Conservation (phyloP, 2,329 filamentous ascomycete species). For the Hymenoscyphus infarciens region DNA sequence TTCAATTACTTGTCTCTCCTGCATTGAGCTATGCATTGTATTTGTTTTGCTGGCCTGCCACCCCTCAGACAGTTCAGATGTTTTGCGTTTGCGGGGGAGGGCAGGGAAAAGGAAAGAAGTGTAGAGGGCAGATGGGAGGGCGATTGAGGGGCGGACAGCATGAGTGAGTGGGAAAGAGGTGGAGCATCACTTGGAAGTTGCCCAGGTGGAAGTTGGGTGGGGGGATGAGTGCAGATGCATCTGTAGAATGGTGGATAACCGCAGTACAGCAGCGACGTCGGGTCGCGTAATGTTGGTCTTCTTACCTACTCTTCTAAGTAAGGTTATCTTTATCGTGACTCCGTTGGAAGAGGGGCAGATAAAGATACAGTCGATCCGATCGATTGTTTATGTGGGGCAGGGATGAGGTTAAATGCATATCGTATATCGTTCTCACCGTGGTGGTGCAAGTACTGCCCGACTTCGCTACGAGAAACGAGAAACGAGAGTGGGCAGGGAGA, state of each 20-base stretch:
- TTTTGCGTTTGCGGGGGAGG: conserved; percentile 8
- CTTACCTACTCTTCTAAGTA: background rate
- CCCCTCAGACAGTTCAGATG: conserved; percentile 10
- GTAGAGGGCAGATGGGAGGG: background rate
- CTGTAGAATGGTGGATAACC: background rate
- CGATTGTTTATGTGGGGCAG: too few species aligned
- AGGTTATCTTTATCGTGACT: background rate
- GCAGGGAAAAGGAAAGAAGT: background rate
- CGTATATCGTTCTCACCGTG: too few species aligned
- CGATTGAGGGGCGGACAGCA: background rate
- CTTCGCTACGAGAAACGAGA: conserved; percentile 2
- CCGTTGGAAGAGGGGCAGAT: background rate
- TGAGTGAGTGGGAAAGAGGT: background rate
- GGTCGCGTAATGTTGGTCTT: background rate
- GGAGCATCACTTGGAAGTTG: background rate
- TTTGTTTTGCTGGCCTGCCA: background rate
- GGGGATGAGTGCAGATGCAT: background rate
- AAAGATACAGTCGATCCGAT: background rate
- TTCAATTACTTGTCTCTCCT: background rate
- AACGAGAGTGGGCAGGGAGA: background rate
- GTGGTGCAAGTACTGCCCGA: too few species aligned
- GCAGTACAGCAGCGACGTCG: background rate
- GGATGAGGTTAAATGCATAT: too few species aligned
- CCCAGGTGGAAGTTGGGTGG: too few species aligned
- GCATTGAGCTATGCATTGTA: background rate